Evolutionary conservation across 2,329 filamentous ascomycete species (phyloP).

Genomic region (Fusarium scirpi): DNA sequence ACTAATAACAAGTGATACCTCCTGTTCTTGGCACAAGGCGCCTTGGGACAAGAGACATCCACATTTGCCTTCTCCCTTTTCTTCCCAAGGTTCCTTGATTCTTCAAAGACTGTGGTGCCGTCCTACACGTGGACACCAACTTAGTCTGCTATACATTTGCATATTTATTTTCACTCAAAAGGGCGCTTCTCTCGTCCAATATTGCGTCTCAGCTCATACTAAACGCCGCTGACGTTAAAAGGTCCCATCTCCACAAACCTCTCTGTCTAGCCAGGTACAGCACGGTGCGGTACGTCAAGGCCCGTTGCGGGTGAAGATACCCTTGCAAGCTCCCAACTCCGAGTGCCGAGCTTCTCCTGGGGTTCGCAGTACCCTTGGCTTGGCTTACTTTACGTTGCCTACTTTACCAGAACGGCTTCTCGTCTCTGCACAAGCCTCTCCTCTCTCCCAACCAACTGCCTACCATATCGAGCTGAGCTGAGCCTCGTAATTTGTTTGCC

Average conservation of each 20-base stretch:
- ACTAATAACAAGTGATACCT: not conserved
- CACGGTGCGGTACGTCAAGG: not conserved
- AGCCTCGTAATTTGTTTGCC: not conserved
- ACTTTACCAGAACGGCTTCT: slow-evolving; percentile 27
- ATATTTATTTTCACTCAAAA: not conserved
- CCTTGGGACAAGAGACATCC: slow-evolving; percentile 1
- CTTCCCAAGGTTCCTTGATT: not conserved
- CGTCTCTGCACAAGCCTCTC: slow-evolving; percentile 32
- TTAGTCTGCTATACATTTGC: not conserved
- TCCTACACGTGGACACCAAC: not conserved
- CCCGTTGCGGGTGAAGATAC: slow-evolving; percentile 11
- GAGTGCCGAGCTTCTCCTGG: slow-evolving; percentile 30
- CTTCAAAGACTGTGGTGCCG: not conserved
- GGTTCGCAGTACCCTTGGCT: slow-evolving; percentile 3
- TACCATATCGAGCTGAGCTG: slow-evolving; percentile 13
- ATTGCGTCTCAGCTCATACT: slow-evolving; percentile 2
- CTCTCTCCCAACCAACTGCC: slow-evolving; percentile 17
- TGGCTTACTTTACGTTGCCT: not conserved
- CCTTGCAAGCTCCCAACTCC: slow-evolving; percentile 21
- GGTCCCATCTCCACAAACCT: slow-evolving; percentile 15
- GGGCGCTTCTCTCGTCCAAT: not conserved
- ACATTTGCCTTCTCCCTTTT: slow-evolving; percentile 12
- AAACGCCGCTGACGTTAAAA: slow-evolving; percentile 37
- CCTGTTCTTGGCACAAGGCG: not conserved
- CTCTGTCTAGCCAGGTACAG: slow-evolving; percentile 18